Evolutionary conservation across 768 basidiomycete species (phyloP), one percentile per base, ranked within the genome.

Genomic region (Russula sp.): DNA sequence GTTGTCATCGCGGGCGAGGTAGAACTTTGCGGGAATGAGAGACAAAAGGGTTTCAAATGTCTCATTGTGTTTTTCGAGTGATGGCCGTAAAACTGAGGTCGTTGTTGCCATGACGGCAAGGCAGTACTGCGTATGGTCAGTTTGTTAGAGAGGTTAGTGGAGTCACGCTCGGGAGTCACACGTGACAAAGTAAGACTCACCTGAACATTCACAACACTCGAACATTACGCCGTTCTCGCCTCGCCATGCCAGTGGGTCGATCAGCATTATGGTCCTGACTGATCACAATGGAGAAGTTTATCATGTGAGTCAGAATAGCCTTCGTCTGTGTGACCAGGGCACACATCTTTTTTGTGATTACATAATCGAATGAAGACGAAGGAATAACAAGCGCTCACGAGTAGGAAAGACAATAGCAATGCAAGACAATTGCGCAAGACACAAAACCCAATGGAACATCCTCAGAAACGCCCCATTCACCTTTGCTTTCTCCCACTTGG

Each of bases 21-120:
- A 98, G 73, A 90, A 93, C 77, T 88, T 89, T 6, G 94, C 82
- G 0, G 96, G 96, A 61, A 98, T 97, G 52, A 97, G 83, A 46
- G 81, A 84, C 2, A 97, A 79, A 5, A 98, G 79, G 0, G 84
- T 79, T 71, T 94, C 92, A 70, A 99, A 98, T 0, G 86, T 84
- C 30, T 83, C 84, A 72, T 98, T 97, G 76, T 97, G 94, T 48
- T 78, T 78, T 74, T 94, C 89, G 55, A 98, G 76, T 4, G 90
- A 91, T 10, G 77, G 73, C 51, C 80, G 79, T 20, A 92, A 79
- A 0, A 72, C 75, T 20, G 42, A 46, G 26, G 51, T 24, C 14
- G 52, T 16, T 9, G 77, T 56, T 38, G 61, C 34, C 61, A 62
- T 62, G 18, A 61, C 16, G 22, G 62, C 44, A 36, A 36, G 36